Evolutionary conservation across 306 rosid genomes (phyloP), one percentile per base, ranked within the genome.

Genomic region (Astragalus glycyphyllos): DNA sequence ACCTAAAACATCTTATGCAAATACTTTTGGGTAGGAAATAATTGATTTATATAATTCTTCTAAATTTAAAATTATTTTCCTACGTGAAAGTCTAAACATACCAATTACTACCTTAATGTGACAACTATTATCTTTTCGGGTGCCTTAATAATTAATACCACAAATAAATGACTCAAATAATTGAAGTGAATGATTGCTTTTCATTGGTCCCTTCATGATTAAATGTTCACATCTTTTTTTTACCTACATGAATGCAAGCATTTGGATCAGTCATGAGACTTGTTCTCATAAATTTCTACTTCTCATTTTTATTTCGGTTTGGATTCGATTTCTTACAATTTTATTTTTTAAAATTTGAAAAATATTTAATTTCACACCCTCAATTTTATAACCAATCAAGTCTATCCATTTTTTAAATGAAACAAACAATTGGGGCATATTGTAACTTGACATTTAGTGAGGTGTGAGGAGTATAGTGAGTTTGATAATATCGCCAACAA

Each of bases 401-500:
- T 40, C 11, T 40, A 9, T 40, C 45, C 9, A 40, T 40, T 40
- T 37, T 40, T 40, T 7, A 40, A 40, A 40, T 40, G 1, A 40
- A 40, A 10, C 9, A 8, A 10, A 35, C 8, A 26, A 26, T 26
- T 5, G 40, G 38, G 38, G 38, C 5, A 34, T 34, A 34, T 34
- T 34, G 38, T 34, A 6, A 4, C 38, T 6, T 6, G 38, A 34
- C 16, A 56, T 56, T 11, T 56, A 56, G 32, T 14, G 46, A 58
- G 7, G 7, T 26, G 32, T 14, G 65, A 58, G 7, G 7, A 35
- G 29, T 35, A 16, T 1, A 58, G 23, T 58, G 23, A n/a, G 38
- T 58, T 58, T 34, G 64, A 58, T 32, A 11, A 32, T 58, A 32
- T 58, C 40, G 44, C 44, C 45, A 32, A 58, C 64, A 34, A 58